phyloP scores from a whole-genome alignment of 345 rosid genomes.

The Eutrema yunnanense region DNA sequence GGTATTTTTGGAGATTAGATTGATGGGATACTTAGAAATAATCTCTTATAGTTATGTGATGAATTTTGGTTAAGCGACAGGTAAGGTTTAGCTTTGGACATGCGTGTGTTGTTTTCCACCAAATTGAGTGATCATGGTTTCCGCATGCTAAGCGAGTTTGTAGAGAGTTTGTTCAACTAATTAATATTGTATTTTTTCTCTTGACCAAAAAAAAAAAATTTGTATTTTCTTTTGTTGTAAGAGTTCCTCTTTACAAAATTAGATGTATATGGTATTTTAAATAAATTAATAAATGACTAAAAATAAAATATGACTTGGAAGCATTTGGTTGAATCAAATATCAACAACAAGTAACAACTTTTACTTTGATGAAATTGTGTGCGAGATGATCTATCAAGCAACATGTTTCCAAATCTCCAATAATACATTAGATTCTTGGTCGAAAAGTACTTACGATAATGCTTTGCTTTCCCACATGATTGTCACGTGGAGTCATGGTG shows the following conservation, averaged over 20 bases:
- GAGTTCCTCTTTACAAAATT: too few species aligned
- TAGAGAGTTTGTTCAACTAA: slow-evolving; percentile 24
- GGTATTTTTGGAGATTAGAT: background rate
- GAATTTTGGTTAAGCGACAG: slow-evolving; percentile 5
- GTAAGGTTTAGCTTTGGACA: slow-evolving; percentile 18
- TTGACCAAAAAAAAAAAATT: too few species aligned
- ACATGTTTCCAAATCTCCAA: background rate
- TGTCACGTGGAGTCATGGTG: background rate
- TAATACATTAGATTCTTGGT: background rate
- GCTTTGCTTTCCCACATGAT: background rate
- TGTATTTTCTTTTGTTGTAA: too few species aligned
- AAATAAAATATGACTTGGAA: too few species aligned
- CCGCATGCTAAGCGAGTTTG: slow-evolving; percentile 21
- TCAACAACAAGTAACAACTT: background rate
- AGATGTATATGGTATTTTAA: too few species aligned
- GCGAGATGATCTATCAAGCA: too few species aligned
- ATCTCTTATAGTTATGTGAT: slow-evolving; percentile 4
- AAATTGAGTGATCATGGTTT: slow-evolving; percentile 24
- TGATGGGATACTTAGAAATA: slow-evolving; percentile 13
- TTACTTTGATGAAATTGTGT: too few species aligned
- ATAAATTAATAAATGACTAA: too few species aligned
- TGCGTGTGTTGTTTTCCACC: slow-evolving; percentile 30
- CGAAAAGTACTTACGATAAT: background rate
- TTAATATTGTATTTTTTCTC: too few species aligned
- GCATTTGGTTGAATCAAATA: background rate